phyloP scores from a whole-genome alignment of 345 rosid species.

The Isatis tinctoria region DNA sequence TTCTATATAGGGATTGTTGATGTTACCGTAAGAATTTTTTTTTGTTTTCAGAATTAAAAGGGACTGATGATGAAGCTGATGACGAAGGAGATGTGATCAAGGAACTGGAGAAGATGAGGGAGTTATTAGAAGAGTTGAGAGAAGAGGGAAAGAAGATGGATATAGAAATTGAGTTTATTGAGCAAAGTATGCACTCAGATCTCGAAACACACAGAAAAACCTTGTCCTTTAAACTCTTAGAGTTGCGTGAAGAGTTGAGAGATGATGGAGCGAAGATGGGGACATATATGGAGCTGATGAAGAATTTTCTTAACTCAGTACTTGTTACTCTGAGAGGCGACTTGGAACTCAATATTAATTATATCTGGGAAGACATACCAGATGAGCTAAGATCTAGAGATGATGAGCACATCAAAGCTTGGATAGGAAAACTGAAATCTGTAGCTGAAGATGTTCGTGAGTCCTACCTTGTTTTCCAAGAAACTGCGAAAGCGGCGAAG shows the following conservation, averaged over 20 bases:
- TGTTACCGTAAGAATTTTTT: not conserved
- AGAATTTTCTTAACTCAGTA: not conserved
- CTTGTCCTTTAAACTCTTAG: not conserved
- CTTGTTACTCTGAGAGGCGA: not conserved
- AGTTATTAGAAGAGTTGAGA: not conserved
- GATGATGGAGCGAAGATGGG: not conserved
- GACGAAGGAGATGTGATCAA: not conserved
- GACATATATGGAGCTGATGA: not conserved
- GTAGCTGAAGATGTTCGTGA: not conserved
- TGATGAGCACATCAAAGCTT: not conserved
- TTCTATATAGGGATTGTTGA: not conserved
- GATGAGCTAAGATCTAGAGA: not conserved
- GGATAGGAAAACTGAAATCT: not conserved
- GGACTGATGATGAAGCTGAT: not conserved
- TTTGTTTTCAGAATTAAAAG: not conserved
- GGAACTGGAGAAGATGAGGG: constrained; percentile 1
- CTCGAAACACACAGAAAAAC: not conserved
- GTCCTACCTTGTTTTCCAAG: not conserved
- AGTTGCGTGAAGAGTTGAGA: constrained; percentile 1
- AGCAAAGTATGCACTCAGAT: not conserved
- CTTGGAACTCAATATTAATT: not conserved
- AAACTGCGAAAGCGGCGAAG: not conserved
- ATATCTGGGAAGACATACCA: not conserved
- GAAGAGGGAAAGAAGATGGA: constrained; percentile 11
- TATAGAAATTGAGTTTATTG: not conserved